Percentiles rank a stretch among this genome's conserved stretches.
These are phyloP conservation scores for Tuber magnatum DNA, from an alignment of 495 filamentous ascomycete genomes.

Conservation along the genomic window DNA sequence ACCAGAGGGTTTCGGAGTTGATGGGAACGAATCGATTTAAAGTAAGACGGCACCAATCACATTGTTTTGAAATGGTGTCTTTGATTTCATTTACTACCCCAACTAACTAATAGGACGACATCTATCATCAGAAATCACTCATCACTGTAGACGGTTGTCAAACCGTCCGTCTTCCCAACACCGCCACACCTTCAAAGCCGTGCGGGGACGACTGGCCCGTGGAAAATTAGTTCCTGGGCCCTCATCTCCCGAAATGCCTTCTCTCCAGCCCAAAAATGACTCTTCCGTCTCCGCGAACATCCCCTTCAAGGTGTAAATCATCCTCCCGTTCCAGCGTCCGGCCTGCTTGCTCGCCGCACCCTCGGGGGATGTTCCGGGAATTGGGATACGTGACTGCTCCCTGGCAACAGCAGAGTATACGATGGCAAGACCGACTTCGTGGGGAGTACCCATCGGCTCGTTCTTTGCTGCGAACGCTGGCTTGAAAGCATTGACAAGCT, in stretches of 20 bases:
- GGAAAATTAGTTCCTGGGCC: neutral
- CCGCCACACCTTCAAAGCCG: neutral
- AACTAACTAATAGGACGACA: neutral
- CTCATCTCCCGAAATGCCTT: neutral
- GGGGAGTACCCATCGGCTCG: constrained; percentile 36
- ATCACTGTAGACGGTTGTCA: neutral
- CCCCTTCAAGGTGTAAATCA: constrained; percentile 41
- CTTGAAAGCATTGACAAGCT: constrained; percentile 31
- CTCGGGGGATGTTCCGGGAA: constrained; percentile 33
- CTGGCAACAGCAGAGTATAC: constrained; percentile 41
- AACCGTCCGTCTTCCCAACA: neutral
- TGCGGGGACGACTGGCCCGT: neutral
- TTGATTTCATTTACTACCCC: neutral
- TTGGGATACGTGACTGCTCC: constrained; percentile 30
- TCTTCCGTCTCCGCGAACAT: constrained; percentile 42
- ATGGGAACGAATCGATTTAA: neutral
- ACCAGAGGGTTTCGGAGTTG: neutral
- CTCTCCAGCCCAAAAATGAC: constrained; percentile 8
- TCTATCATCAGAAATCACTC: constrained; percentile 1
- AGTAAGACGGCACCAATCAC: neutral
- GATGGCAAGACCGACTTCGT: constrained; percentile 38
- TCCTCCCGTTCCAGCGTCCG: constrained; percentile 41
- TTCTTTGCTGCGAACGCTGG: constrained; percentile 32
- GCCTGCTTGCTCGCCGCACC: neutral
- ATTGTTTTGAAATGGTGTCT: neutral